phyloP scores from a whole-genome alignment of 768 basidiomycete genomes.

The Neoboletus subvelutipes region DNA sequence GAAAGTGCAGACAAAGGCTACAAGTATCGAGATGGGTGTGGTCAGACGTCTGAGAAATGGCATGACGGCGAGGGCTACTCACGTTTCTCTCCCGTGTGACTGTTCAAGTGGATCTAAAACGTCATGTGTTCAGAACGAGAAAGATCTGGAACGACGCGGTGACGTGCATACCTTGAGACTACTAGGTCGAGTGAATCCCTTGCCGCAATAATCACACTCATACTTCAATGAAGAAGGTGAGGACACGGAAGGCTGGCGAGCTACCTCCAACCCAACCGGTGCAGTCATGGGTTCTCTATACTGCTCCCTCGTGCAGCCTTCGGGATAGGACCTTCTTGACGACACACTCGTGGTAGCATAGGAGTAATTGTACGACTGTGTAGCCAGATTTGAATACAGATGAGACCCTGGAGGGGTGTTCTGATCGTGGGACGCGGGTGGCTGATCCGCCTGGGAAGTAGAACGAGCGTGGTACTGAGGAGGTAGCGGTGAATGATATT shows the following conservation, averaged over 20 bases:
- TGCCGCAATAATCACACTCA: slow-evolving; percentile 76
- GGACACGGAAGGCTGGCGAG: slow-evolving; percentile 19
- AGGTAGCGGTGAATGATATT: slow-evolving; percentile 23
- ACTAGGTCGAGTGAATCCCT: slow-evolving; percentile 79
- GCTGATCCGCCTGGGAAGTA: slow-evolving; percentile 30
- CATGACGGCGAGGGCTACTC: slow-evolving; percentile 30
- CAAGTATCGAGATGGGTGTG: background rate
- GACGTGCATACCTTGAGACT: slow-evolving; percentile 63
- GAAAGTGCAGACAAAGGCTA: slow-evolving; percentile 75
- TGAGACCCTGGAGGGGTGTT: slow-evolving; percentile 23
- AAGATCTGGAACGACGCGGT: background rate
- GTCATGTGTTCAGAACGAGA: slow-evolving; percentile 7
- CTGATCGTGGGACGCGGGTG: slow-evolving; percentile 30
- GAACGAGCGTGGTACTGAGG: slow-evolving; percentile 26
- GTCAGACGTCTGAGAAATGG: slow-evolving; percentile 15
- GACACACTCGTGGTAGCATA: slow-evolving; percentile 14
- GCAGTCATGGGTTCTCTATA: slow-evolving; percentile 17
- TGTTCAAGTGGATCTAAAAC: slow-evolving; percentile 75
- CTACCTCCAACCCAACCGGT: slow-evolving; percentile 11
- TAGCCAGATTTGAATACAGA: slow-evolving; percentile 22
- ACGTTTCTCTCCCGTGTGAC: slow-evolving; percentile 87
- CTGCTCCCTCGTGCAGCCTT: slow-evolving; percentile 14
- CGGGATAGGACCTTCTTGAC: slow-evolving; percentile 26
- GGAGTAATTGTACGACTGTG: slow-evolving; percentile 22
- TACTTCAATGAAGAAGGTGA: slow-evolving; percentile 52